Base-by-base conservation (phyloP, 331 rosid species). In the Dryas integrifolia region DNA sequence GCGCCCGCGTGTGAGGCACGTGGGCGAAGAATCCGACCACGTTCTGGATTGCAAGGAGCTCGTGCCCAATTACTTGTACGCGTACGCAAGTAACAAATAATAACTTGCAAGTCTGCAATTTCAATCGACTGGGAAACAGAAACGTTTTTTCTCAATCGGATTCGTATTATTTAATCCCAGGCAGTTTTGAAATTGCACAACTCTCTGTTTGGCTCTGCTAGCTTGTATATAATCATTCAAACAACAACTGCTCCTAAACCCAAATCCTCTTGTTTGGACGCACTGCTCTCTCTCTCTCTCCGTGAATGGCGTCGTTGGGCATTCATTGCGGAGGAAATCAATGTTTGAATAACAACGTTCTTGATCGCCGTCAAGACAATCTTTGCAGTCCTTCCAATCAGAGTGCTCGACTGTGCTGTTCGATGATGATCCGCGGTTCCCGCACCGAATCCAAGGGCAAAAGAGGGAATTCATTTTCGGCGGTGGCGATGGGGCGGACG, bases 1-100 rank as follows among this genome's bases (percentile, higher is more conserved):
- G 4, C 2, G 45, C 4, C 49, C 77, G 77, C 81, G 87, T 80
- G 90, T 30, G 51, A 5, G 24, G 47, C 85, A 72, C 81, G 90
- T 76, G 90, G 52, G 8, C 24, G 15, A 60, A 69, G 73, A 16
- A 3, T 6, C 0, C 63, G 39, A 50, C 3, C 89, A 88, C 89
- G 85, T 74, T 74, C 85, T 11, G 4, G 7, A 41, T 58, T 48
- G 61, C 64, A 2, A 2, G 5, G 2, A 30, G n/a, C 92, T 52
- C 87, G 87, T 78, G 88, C 73, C 86, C 7, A 18, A 18, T 0
- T 2, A 30, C 35, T 30, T 30, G 35, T 2, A 30, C 35, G 35
- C 35, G 35, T 30, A 1, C 35, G 35, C 35, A 30, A 30, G 35
- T 30, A 30, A 30, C 35, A 30, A 30, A 30, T 30, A 30, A 30